These are phyloP conservation scores for Oryza brachyantha DNA, from an alignment of 176 grass and related monocot genomes.

Conservation along the genomic window DNA sequence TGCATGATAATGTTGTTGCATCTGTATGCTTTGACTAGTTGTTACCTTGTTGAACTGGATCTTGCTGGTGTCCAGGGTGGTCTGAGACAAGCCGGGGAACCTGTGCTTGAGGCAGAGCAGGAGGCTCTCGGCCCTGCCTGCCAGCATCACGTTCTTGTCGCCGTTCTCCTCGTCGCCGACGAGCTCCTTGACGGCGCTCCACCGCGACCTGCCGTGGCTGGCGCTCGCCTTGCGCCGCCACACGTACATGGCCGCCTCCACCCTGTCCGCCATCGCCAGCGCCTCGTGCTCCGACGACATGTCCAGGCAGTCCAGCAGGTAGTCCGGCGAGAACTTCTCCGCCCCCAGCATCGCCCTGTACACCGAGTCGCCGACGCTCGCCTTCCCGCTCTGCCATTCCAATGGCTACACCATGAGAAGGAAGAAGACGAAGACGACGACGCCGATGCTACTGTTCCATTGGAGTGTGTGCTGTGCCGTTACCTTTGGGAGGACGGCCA, in stretches of 20 bases:
- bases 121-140: slow-evolving; percentile 66
- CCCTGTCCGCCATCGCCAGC: slow-evolving; percentile 72
- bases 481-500: slow-evolving; percentile 83
- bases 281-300: slow-evolving; percentile 82
- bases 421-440: not conserved
- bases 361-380: slow-evolving; percentile 70
- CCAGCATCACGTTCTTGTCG: slow-evolving; percentile 81
- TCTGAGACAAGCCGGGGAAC: slow-evolving; percentile 82
- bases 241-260: slow-evolving; percentile 96
- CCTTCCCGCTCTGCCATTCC: slow-evolving; percentile 59
- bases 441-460: not conserved
- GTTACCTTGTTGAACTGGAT: slow-evolving; percentile 97
- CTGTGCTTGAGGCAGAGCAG: slow-evolving; percentile 85
- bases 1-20: not conserved
- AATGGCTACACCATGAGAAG: not conserved
- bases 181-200: slow-evolving; percentile 89
- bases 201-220: slow-evolving; percentile 51
- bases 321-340: slow-evolving; percentile 79
- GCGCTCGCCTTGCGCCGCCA: slow-evolving; percentile 84
- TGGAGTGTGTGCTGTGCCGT: not conserved
- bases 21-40: no score
- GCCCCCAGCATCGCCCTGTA: slow-evolving; percentile 58
- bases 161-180: slow-evolving; percentile 48
- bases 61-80: slow-evolving; percentile 95
- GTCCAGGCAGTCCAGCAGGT: slow-evolving; percentile 74